phyloP scores from a whole-genome alignment of 2,329 filamentous ascomycete species.

The Microcyclosporella mali region DNA sequence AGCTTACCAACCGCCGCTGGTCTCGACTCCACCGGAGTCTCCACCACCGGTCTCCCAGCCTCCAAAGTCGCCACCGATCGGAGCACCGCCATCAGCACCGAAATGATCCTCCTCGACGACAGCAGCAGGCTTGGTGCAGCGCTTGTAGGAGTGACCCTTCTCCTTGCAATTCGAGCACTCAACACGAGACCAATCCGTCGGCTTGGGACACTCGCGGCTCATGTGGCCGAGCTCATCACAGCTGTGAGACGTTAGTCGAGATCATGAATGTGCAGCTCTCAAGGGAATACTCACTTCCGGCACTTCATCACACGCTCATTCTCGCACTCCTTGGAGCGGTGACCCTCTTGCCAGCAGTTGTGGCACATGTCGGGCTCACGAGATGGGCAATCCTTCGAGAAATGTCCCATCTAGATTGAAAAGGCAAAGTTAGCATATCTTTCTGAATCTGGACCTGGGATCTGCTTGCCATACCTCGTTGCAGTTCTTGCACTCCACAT shows the following conservation, averaged over 20 bases:
- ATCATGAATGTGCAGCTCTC: not conserved
- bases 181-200: constrained; percentile 36
- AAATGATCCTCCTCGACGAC: constrained; percentile 7
- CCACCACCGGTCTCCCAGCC: constrained; percentile 9
- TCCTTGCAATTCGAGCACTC: constrained; percentile 43
- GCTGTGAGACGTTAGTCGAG: constrained; percentile 27
- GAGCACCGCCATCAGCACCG: constrained; percentile 4
- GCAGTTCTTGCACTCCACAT: constrained; percentile 32
- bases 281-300: constrained; percentile 27
- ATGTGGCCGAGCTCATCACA: constrained; percentile 25
- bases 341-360: constrained; percentile 32
- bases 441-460: constrained; percentile 4
- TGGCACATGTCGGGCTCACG: constrained; percentile 27
- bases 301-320: constrained; percentile 32
- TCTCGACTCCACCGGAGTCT: not conserved
- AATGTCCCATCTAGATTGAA: constrained; percentile 24
- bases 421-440: not conserved
- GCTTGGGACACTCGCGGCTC: constrained; percentile 22
- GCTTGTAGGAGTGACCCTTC: constrained; percentile 24
- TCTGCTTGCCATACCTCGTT: constrained; percentile 12
- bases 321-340: constrained; percentile 29
- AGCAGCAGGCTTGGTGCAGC: constrained; percentile 22
- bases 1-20: not conserved
- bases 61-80: constrained; percentile 6
- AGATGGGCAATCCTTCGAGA: constrained; percentile 31